These are phyloP conservation scores for Podila horticola DNA, from an alignment of 192 early-diverging fungal genomes.

Conservation along the genomic window DNA sequence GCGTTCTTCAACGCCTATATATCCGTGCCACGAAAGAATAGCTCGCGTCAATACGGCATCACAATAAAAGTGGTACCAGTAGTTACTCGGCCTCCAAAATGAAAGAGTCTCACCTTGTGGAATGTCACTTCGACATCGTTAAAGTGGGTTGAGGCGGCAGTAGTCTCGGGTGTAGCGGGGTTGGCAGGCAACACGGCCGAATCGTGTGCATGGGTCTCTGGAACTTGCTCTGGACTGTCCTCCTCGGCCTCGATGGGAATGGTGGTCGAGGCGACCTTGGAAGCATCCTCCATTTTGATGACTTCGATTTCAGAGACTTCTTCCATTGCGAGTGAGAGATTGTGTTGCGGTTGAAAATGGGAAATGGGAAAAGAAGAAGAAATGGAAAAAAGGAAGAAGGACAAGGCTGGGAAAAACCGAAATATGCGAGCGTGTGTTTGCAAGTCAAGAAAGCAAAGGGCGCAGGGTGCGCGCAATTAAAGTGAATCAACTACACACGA, in stretches of 20 bases:
- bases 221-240: neutral
- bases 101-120: conserved; percentile 28
- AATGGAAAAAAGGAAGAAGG: neutral
- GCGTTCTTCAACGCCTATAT: conserved; percentile 67
- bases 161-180: conserved; percentile 9
- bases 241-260: conserved; percentile 15
- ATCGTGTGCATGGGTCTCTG: neutral
- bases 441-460: neutral
- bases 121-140: conserved; percentile 40
- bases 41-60: neutral
- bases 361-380: neutral
- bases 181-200: conserved; percentile 18
- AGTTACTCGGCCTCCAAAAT: neutral
- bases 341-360: neutral
- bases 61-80: neutral
- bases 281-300: conserved; percentile 38
- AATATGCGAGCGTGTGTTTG: no score
- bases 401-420: neutral
- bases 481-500: no score
- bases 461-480: no score
- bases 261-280: conserved; percentile 18
- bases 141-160: conserved; percentile 14
- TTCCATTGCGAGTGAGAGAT: conserved; percentile 17
- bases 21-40: neutral
- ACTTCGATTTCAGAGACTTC: conserved; percentile 48